Conservation (phyloP, 768 basidiomycete genomes). For the Boletus tomentosulus region DNA sequence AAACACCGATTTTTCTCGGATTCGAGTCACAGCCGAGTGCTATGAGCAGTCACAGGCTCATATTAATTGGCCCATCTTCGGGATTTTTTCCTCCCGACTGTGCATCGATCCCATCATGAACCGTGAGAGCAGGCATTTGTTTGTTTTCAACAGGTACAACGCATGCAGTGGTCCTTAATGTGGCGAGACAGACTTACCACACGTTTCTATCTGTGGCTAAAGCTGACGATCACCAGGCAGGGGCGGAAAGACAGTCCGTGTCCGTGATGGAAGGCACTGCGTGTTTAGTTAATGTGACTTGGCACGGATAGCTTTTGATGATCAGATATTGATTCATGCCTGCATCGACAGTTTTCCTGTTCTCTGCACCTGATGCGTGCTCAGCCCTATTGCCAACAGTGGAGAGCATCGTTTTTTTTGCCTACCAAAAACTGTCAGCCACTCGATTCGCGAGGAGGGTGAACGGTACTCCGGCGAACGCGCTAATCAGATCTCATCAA, state of each 20-base stretch:
- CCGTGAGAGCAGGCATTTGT: background rate
- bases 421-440: background rate
- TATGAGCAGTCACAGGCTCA: background rate
- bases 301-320: conserved; percentile 8
- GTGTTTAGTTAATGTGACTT: background rate
- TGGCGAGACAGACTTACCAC: background rate
- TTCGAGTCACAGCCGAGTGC: background rate
- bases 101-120: background rate
- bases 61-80: background rate
- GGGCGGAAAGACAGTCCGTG: background rate
- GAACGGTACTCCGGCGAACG: background rate
- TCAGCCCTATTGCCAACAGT: background rate
- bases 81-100: background rate
- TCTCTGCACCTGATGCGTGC: background rate
- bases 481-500: background rate
- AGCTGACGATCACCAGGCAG: background rate
- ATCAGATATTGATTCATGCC: background rate
- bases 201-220: background rate
- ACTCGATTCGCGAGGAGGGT: background rate
- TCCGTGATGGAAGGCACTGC: background rate
- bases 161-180: background rate
- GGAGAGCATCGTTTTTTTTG: background rate
- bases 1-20: background rate
- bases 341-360: background rate
- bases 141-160: background rate